Evolutionary conservation across 1,284 basidiomycete genomes (phyloP).

Genomic region (Puccinia polysora): DNA sequence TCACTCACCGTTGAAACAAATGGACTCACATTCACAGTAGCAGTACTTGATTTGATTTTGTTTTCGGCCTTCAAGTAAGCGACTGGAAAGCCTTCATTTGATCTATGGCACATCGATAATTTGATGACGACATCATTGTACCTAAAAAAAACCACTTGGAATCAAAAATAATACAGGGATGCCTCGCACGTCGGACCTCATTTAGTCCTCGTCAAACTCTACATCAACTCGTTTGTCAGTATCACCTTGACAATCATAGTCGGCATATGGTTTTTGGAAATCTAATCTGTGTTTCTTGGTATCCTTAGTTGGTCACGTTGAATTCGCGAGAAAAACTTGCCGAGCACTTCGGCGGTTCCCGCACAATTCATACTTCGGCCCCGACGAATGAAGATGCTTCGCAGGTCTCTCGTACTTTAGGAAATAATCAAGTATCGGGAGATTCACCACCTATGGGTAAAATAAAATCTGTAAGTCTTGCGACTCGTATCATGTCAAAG

Average conservation of each 20-base stretch:
- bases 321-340: slow-evolving; percentile 27
- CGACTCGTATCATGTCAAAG: not conserved
- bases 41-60: slow-evolving; percentile 43
- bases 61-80: slow-evolving; percentile 32
- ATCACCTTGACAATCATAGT: no score
- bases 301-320: slow-evolving; percentile 5
- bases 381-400: slow-evolving; percentile 10
- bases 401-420: not conserved
- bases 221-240: slow-evolving; percentile 46
- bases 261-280: no score
- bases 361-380: slow-evolving; percentile 14
- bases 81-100: not conserved
- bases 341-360: slow-evolving; percentile 15
- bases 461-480: not conserved
- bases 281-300: no score
- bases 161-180: not conserved
- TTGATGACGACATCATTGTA: not conserved
- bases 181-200: slow-evolving; percentile 44
- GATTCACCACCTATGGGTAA: not conserved
- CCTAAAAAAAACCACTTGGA: not conserved
- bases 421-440: not conserved
- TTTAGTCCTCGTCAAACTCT: slow-evolving; percentile 45
- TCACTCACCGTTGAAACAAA: slow-evolving; percentile 44
- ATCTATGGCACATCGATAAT: not conserved
- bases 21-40: slow-evolving; percentile 42